Conservation (phyloP, 2,329 filamentous ascomycete genomes). For the Diaporthe vexans region DNA sequence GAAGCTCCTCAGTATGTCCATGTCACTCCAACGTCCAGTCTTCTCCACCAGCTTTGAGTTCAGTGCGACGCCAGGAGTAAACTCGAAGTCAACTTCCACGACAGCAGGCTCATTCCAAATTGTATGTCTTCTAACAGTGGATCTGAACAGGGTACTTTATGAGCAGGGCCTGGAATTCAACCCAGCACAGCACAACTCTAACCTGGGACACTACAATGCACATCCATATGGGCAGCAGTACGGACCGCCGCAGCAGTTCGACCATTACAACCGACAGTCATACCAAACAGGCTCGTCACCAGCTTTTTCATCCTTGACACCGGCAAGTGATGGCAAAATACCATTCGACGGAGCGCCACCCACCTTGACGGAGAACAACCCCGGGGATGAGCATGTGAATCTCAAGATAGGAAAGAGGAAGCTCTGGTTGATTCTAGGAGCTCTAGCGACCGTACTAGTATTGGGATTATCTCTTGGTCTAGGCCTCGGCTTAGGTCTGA, state of each 20-base stretch:
- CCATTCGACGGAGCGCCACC: neutral
- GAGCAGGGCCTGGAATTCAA: slow-evolving; percentile 12
- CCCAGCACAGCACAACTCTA: neutral
- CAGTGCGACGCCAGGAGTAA: neutral
- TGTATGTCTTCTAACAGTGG: neutral
- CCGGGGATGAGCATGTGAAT: neutral
- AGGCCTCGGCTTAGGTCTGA: slow-evolving; percentile 25
- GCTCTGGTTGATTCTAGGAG: neutral
- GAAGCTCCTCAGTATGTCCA: slow-evolving; percentile 26
- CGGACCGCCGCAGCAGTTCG: neutral
- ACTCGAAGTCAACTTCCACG: neutral
- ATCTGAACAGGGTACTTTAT: neutral
- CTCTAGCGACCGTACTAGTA: neutral
- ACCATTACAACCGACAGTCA: neutral
- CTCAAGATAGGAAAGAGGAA: slow-evolving; percentile 15
- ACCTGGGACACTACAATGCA: neutral
- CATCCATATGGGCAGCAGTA: slow-evolving; percentile 6
- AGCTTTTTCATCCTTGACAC: slow-evolving; percentile 1
- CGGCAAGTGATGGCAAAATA: slow-evolving; percentile 17
- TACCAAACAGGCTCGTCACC: neutral
- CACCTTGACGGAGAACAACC: neutral
- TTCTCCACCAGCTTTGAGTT: neutral
- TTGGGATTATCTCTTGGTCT: slow-evolving; percentile 25
- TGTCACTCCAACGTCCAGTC: neutral
- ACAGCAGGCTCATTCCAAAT: neutral